These are phyloP conservation scores for Pichia inconspicua DNA, from an alignment of 1,139 yeast species.

Conservation along the genomic window DNA sequence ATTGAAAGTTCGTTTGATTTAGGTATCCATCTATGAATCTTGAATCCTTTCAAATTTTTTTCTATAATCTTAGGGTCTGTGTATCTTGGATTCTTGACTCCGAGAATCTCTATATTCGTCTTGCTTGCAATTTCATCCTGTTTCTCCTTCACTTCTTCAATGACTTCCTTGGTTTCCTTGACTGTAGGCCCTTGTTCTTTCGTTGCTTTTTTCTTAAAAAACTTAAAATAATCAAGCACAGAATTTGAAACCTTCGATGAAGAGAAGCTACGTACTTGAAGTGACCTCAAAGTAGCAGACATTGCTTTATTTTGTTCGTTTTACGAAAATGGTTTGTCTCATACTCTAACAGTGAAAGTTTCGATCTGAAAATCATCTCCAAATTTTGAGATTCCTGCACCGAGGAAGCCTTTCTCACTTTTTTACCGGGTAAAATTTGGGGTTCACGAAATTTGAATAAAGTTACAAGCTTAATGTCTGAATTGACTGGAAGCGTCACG, in stretches of 20 bases:
- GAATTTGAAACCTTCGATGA: constrained; percentile 14
- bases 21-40: constrained; percentile 29
- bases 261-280: neutral
- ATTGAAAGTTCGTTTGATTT: constrained; percentile 1
- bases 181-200: constrained; percentile 11
- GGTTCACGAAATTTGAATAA: too few species aligned
- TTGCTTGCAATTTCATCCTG: constrained; percentile 15
- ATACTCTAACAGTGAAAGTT: too few species aligned
- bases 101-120: constrained; percentile 23
- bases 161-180: constrained; percentile 25
- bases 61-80: constrained; percentile 18
- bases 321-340: too few species aligned
- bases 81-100: constrained; percentile 23
- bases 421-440: neutral
- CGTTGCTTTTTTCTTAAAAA: constrained; percentile 23
- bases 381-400: neutral
- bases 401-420: neutral
- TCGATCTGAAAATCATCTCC: neutral
- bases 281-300: neutral
- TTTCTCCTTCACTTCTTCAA: constrained; percentile 20
- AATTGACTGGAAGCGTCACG: too few species aligned
- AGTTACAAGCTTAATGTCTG: too few species aligned
- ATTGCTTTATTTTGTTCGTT: neutral
- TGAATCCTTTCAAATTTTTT: constrained; percentile 29
- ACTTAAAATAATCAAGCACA: constrained; percentile 27